Conservation (phyloP, 352 stramenopile genomes). For the Thalassiosira oceanica region DNA sequence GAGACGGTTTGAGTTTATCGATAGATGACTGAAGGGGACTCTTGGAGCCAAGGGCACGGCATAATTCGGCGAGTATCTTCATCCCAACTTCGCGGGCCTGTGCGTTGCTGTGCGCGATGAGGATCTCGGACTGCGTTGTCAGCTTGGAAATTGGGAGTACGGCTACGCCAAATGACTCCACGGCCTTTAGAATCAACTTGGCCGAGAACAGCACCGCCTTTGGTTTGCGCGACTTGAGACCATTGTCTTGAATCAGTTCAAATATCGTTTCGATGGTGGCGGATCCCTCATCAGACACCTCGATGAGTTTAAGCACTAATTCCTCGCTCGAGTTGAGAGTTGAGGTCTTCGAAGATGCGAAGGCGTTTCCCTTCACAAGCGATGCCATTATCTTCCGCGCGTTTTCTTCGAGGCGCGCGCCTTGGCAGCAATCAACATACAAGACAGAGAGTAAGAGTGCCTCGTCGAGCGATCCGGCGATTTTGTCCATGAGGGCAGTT, state of each 20-base stretch:
- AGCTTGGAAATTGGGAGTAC: slow-evolving; percentile 61
- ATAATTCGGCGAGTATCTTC: slow-evolving; percentile 77
- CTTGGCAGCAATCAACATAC: slow-evolving; percentile 67
- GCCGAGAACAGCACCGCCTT: slow-evolving; percentile 71
- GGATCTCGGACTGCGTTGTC: slow-evolving; percentile 49
- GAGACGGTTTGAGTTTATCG: slow-evolving; percentile 70
- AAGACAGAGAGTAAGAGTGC: slow-evolving; percentile 54
- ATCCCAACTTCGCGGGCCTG: slow-evolving; percentile 74
- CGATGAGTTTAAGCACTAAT: slow-evolving; percentile 75
- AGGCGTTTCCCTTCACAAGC: slow-evolving; percentile 70
- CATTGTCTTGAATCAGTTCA: slow-evolving; percentile 63
- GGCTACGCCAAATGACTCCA: slow-evolving; percentile 64
- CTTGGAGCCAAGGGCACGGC: slow-evolving; percentile 72
- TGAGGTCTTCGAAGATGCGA: slow-evolving; percentile 65
- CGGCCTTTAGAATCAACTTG: slow-evolving; percentile 60
- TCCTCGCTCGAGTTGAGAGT: slow-evolving; percentile 52
- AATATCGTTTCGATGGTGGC: slow-evolving; percentile 63
- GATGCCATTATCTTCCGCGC: slow-evolving; percentile 52
- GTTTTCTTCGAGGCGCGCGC: slow-evolving; percentile 40
- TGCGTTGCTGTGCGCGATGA: slow-evolving; percentile 73
- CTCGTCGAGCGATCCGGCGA: slow-evolving; percentile 70
- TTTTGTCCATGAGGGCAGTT: slow-evolving; percentile 65
- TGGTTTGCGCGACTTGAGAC: slow-evolving; percentile 73
- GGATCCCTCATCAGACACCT: slow-evolving; percentile 60
- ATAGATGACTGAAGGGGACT: slow-evolving; percentile 60